Percentiles rank a stretch among this genome's conserved stretches.
Evolutionary conservation across 2,329 filamentous ascomycete genomes (phyloP).

Genomic region (Cercospora beticola): DNA sequence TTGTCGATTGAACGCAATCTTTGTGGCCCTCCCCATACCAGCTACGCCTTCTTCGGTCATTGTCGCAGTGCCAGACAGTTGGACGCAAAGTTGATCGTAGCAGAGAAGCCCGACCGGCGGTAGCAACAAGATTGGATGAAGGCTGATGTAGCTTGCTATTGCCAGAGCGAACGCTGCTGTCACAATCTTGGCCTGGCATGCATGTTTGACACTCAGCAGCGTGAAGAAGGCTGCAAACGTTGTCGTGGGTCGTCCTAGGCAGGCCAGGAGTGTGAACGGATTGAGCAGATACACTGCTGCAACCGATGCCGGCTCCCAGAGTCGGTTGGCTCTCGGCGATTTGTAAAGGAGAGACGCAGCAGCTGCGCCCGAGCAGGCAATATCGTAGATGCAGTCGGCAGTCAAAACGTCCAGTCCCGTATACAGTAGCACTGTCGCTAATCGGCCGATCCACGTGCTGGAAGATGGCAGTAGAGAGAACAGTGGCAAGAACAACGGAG

Average conservation of each 20-base stretch:
- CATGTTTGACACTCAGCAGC: slow-evolving; percentile 77
- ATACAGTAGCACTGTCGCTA: slow-evolving; percentile 75
- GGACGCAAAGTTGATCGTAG: slow-evolving; percentile 57
- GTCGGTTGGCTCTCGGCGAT: slow-evolving; percentile 73
- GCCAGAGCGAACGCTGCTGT: slow-evolving; percentile 81
- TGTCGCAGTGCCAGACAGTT: slow-evolving; percentile 9
- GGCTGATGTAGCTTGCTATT: slow-evolving; percentile 84
- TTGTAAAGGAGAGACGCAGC: slow-evolving; percentile 70
- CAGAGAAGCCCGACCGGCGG: slow-evolving; percentile 78
- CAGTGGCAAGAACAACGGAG: slow-evolving; percentile 83
- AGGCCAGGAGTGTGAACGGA: slow-evolving; percentile 88
- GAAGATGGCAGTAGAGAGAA: slow-evolving; percentile 85
- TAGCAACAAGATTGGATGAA: slow-evolving; percentile 86
- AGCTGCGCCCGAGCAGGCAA: slow-evolving; percentile 79
- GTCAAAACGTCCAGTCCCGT: slow-evolving; percentile 77
- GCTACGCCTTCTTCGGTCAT: slow-evolving; percentile 14
- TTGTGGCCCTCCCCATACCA: slow-evolving; percentile 11
- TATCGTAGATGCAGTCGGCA: slow-evolving; percentile 73
- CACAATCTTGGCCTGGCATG: slow-evolving; percentile 67
- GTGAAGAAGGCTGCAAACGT: slow-evolving; percentile 88
- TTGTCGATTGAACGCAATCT: slow-evolving; percentile 25
- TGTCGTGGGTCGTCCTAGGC: slow-evolving; percentile 82
- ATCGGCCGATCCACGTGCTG: slow-evolving; percentile 43
- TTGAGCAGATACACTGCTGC: slow-evolving; percentile 90
- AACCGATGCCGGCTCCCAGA: slow-evolving; percentile 72